These are phyloP conservation scores for Rhizophagus sp. DNA, from an alignment of 192 early-diverging fungal genomes.

Conservation along the genomic window DNA sequence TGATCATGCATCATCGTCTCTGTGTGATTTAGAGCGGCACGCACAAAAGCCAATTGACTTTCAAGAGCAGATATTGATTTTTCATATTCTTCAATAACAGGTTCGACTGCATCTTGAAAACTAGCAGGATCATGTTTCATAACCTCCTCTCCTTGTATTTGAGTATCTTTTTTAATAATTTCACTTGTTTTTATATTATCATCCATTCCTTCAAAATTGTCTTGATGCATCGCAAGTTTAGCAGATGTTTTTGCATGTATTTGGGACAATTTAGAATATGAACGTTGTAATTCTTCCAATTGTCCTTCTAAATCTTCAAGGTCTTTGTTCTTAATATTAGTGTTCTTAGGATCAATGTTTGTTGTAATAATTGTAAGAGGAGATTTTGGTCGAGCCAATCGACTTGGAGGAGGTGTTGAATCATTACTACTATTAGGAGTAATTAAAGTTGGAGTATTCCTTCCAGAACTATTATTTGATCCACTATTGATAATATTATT, in stretches of 20 bases:
- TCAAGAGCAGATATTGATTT: conserved; percentile 62
- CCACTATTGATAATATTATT: neutral
- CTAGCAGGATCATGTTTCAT: neutral
- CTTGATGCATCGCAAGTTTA: conserved; percentile 10
- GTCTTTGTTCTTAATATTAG: neutral
- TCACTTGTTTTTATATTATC: neutral
- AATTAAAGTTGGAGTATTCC: conserved; percentile 38
- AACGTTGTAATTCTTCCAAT: conserved; percentile 40
- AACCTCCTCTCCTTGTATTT: conserved; percentile 33
- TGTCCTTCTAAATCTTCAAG: conserved; percentile 47
- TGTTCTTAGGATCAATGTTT: conserved; percentile 31
- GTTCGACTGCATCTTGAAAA: conserved; percentile 57
- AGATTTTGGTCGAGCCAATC: neutral
- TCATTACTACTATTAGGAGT: conserved; percentile 31
- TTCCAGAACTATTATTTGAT: conserved; percentile 15
- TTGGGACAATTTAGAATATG: conserved; percentile 22
- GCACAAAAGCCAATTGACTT: conserved; percentile 54
- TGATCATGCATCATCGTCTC: conserved; percentile 59
- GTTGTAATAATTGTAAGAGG: neutral
- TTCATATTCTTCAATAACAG: conserved; percentile 63
- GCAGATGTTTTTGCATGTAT: conserved; percentile 21
- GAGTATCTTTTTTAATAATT: neutral
- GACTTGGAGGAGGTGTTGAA: conserved; percentile 17
- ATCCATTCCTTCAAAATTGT: neutral
- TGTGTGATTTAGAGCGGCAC: conserved; percentile 62